Conservation (phyloP, 2,329 filamentous ascomycete genomes). For the Fusarium sacchari region DNA sequence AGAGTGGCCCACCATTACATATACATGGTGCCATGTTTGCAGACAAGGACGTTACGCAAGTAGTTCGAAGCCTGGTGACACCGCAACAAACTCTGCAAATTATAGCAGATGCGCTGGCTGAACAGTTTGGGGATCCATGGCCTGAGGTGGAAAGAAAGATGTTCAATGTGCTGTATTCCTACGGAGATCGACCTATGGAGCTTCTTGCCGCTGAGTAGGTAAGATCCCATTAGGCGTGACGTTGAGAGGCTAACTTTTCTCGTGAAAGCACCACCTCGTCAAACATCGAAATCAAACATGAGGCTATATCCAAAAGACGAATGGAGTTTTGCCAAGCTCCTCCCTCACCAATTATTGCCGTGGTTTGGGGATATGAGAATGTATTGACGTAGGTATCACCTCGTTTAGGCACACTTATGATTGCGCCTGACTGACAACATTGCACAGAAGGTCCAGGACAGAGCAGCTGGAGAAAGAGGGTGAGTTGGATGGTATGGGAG, state of each 20-base stretch:
- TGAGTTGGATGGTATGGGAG: neutral
- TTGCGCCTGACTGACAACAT: neutral
- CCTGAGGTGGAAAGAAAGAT: neutral
- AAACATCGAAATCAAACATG: neutral
- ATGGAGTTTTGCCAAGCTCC: neutral
- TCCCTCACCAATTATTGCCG: neutral
- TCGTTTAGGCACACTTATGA: neutral
- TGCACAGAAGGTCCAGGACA: neutral
- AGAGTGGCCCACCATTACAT: neutral
- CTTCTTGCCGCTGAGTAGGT: neutral
- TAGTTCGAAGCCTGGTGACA: neutral
- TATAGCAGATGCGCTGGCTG: neutral
- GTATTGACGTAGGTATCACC: neutral
- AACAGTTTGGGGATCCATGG: neutral
- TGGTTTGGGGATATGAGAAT: neutral
- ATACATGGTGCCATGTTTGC: neutral
- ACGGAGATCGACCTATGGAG: neutral
- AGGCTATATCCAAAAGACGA: neutral
- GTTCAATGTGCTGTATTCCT: neutral
- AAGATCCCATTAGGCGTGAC: too few relatives aligned
- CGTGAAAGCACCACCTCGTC: neutral
- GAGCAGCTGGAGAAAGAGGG: neutral
- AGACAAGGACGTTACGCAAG: neutral
- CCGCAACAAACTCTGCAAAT: neutral
- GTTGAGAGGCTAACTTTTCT: neutral